These are phyloP conservation scores for Diaporthe aspalathi DNA, from an alignment of 2,329 filamentous ascomycete species.

Conservation along the genomic window DNA sequence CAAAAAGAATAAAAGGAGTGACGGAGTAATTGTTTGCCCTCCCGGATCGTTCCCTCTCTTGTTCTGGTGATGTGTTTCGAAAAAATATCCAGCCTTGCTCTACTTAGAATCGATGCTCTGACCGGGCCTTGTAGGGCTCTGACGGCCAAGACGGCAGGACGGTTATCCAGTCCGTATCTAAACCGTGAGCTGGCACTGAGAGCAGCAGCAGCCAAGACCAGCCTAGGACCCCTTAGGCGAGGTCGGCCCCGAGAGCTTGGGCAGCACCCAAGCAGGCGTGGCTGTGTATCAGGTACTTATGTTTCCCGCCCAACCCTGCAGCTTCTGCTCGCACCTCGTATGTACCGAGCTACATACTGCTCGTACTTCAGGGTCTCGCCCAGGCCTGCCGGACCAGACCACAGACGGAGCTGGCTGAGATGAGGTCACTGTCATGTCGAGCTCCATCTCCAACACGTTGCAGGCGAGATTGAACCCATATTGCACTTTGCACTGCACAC, in stretches of 20 bases:
- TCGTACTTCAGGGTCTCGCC: not conserved
- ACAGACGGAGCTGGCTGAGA: not conserved
- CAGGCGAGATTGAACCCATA: conserved; percentile 23
- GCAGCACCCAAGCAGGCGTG: not conserved
- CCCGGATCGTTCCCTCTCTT: not conserved
- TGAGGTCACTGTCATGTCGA: conserved; percentile 24
- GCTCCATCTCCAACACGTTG: conserved; percentile 23
- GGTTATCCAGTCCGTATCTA: conserved; percentile 13
- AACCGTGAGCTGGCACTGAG: conserved; percentile 22
- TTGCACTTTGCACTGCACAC: too few relatives aligned
- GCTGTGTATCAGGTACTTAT: too few relatives aligned
- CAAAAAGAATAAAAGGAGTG: not conserved
- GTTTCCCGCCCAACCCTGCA: too few relatives aligned
- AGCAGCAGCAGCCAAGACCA: too few relatives aligned
- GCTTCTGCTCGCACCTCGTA: too few relatives aligned
- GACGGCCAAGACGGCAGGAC: conserved; percentile 28
- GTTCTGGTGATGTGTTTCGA: conserved; percentile 29
- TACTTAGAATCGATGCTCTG: not conserved
- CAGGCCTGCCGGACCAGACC: not conserved
- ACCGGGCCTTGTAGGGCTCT: conserved; percentile 10
- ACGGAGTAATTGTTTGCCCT: not conserved
- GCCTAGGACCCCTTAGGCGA: not conserved
- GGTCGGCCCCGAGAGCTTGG: conserved; percentile 26
- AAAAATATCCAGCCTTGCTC: conserved; percentile 26
- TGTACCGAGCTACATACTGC: too few relatives aligned